phyloP scores from a whole-genome alignment of 768 basidiomycete genomes.

The Lentinula edodes region DNA sequence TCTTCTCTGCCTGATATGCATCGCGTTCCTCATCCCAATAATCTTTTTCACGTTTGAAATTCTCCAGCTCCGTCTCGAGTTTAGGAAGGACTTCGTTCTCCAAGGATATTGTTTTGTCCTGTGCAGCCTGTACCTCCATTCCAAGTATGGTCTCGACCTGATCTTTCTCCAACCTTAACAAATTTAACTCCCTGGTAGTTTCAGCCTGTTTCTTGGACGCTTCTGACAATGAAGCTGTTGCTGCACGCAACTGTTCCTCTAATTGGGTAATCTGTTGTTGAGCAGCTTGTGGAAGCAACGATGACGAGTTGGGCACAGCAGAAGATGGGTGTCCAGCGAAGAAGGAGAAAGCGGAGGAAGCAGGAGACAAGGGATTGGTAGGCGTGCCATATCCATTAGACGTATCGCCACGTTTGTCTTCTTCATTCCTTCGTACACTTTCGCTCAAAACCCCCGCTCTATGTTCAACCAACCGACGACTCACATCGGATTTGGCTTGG shows the following conservation, averaged over 20 bases:
- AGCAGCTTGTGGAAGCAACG: constrained; percentile 30
- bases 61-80: constrained; percentile 40
- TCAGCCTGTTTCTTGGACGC: constrained; percentile 60
- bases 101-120: constrained; percentile 57
- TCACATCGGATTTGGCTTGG: constrained; percentile 57
- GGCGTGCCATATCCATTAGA: constrained; percentile 54
- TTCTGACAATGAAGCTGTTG: constrained; percentile 49
- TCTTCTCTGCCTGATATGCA: constrained; percentile 8
- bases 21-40: constrained; percentile 43
- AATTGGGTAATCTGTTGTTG: constrained; percentile 43
- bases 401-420: constrained; percentile 28
- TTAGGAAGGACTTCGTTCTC: constrained; percentile 50
- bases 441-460: constrained; percentile 76
- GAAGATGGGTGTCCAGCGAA: constrained; percentile 79
- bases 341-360: constrained; percentile 36
- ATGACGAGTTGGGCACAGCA: constrained; percentile 46
- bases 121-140: constrained; percentile 60
- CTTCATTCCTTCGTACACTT: constrained; percentile 63
- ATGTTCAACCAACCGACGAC: constrained; percentile 69
- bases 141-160: constrained; percentile 59
- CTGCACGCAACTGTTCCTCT: constrained; percentile 61
- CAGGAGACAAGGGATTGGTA: constrained; percentile 45
- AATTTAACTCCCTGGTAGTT: constrained; percentile 54
- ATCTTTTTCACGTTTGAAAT: constrained; percentile 42
- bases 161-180: constrained; percentile 62